Evolutionary conservation across 2,329 filamentous ascomycete genomes (phyloP).

Genomic region (Sclerotiophoma versabilis): DNA sequence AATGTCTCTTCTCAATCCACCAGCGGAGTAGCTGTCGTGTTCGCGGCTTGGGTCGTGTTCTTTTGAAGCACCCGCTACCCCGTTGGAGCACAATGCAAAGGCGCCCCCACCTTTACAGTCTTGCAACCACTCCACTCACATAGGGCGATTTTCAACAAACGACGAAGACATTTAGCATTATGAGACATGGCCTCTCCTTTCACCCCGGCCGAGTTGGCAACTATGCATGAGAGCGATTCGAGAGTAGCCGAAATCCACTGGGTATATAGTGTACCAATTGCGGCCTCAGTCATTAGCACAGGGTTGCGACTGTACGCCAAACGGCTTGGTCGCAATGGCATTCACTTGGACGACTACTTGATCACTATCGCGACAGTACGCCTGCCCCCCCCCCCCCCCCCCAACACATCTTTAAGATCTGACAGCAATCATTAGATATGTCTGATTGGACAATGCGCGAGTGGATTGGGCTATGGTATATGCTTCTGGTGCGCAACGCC

Average conservation of each 20-base stretch:
- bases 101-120: constrained; percentile 16
- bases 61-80: not conserved
- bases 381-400: not conserved
- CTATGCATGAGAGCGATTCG: constrained; percentile 38
- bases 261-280: constrained; percentile 43
- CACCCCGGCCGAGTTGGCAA: constrained; percentile 36
- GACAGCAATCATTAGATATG: constrained; percentile 28
- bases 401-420: not conserved
- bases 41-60: not conserved
- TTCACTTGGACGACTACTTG: constrained; percentile 43
- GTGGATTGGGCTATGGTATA: constrained; percentile 39
- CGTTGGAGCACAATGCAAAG: constrained; percentile 7
- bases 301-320: constrained; percentile 41
- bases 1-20: not conserved
- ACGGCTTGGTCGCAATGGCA: constrained; percentile 38
- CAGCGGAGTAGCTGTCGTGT: not conserved
- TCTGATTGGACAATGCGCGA: constrained; percentile 40
- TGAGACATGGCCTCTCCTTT: constrained; percentile 34
- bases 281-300: constrained; percentile 34
- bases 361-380: constrained; percentile 42
- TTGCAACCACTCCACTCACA: constrained; percentile 11
- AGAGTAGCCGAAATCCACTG: constrained; percentile 41
- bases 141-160: constrained; percentile 6
- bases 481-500: not conserved
- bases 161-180: not conserved